phyloP scores from a whole-genome alignment of 305 asterid species.

The Fraxinus sp. region DNA sequence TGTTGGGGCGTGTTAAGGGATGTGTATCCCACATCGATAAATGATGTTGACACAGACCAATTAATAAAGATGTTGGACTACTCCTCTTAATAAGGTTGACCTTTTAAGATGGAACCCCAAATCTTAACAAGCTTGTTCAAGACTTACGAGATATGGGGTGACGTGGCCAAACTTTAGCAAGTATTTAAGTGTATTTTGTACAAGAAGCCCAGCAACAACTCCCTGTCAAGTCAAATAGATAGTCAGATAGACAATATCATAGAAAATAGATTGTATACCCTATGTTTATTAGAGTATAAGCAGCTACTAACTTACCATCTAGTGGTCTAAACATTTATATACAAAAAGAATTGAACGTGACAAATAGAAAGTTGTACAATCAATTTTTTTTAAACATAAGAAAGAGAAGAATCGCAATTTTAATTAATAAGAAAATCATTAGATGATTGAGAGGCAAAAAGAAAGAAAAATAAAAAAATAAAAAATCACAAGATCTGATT shows the following conservation, averaged over 20 bases:
- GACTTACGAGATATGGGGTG: constrained; percentile 79
- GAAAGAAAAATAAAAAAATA: no score
- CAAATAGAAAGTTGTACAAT: background rate
- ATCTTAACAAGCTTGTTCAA: constrained; percentile 7
- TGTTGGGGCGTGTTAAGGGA: no score
- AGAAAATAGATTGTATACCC: background rate
- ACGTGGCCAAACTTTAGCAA: constrained; percentile 86
- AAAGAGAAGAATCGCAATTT: constrained; percentile 2
- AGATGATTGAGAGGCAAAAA: background rate
- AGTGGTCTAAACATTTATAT: background rate
- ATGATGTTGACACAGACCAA: no score
- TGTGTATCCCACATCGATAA: no score
- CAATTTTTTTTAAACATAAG: background rate
- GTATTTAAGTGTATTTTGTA: constrained; percentile 92
- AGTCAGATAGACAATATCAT: constrained; percentile 17
- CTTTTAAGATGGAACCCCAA: no score
- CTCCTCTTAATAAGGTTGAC: no score
- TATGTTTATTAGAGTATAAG: background rate
- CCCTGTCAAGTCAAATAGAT: constrained; percentile 55
- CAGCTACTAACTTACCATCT: background rate
- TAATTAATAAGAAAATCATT: constrained; percentile 1
- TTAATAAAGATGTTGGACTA: no score
- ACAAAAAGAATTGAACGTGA: background rate
- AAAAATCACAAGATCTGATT: background rate
- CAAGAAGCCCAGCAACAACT: constrained; percentile 92